Conservation (phyloP, 2,329 filamentous ascomycete species). For the Metarhizium brunneum region DNA sequence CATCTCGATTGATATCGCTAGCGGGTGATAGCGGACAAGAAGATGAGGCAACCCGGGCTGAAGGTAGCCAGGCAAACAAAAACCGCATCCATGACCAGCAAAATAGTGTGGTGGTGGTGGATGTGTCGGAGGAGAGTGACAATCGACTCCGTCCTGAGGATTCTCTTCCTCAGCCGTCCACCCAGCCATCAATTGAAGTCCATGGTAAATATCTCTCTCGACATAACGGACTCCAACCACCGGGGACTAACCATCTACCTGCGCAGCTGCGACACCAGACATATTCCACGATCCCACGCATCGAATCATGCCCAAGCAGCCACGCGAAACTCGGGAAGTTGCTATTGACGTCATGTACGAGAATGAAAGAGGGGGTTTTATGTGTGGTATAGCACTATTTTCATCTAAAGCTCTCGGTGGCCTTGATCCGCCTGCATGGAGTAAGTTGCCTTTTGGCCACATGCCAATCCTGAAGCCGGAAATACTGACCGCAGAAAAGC, state of each 20-base stretch:
- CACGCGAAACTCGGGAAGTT: conserved; percentile 33
- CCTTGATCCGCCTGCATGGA: conserved; percentile 81
- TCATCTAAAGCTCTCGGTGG: conserved; percentile 76
- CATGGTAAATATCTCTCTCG: conserved; percentile 14
- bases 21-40: conserved; percentile 2
- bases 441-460: conserved; percentile 15
- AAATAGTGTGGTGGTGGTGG: neutral
- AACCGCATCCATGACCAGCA: neutral
- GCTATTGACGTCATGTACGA: conserved; percentile 88
- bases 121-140: conserved; percentile 2
- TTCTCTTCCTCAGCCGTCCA: conserved; percentile 11
- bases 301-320: conserved; percentile 25
- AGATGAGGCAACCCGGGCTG: neutral
- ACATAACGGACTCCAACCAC: neutral
- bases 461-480: neutral
- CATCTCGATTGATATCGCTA: conserved; percentile 8
- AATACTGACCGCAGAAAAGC: conserved; percentile 25
- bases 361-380: conserved; percentile 83
- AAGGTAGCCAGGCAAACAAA: neutral
- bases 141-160: neutral
- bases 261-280: conserved; percentile 21
- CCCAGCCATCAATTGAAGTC: conserved; percentile 24
- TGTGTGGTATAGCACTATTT: conserved; percentile 87
- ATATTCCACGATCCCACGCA: conserved; percentile 14
- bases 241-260: neutral